Evolutionary conservation across 331 rosid genomes (phyloP), one percentile per base, ranked within the genome.

Genomic region (Pyracantha coccinea): DNA sequence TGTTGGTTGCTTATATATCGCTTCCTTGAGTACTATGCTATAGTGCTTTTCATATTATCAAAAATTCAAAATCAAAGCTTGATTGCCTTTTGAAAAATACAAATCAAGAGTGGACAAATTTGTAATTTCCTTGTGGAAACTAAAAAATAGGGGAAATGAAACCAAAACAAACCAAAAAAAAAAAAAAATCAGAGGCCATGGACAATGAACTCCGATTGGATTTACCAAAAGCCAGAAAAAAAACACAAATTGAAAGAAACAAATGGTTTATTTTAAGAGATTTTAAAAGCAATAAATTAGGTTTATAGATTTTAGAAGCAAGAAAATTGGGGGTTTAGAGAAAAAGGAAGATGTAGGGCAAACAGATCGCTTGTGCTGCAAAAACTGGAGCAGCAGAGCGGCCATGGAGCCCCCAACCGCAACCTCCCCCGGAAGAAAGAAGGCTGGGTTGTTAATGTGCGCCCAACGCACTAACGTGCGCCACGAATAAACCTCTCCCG

Each of bases 341-440:
- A 45, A 21, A 24, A 4, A 27, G 41, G 17, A 19, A 59, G 33
- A 81, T 89, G 86, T 89, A 67, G 83, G 94, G 92, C 89, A 64
- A 71, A 72, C 70, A 54, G 35, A 12, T 79, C 83, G 85, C 97
- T 86, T 61, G 17, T 73, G 31, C 91, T 87, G 91, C 91, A 72
- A 62, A 31, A 20, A 69, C 69, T 64, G 63, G n/a, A 69, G 84
- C 91, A 89, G 85, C 58, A 74, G 67, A 85, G 87, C 90, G 69
- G 85, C 86, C 83, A 71, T 62, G 83, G 35, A 72, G 84, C 87
- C 94, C 85, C 50, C 75, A 78, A 79, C 70, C 73, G 15, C 28
- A 88, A 84, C 93, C 90, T 84, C 78, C 81, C 90, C 64, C 89
- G 90, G 85, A 87, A 75, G 90, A 84, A 89, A 88, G 75, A 80